A percentile compares a stretch with the other conserved stretches of the same genome.
phyloP scores from a whole-genome alignment of 192 early-diverging fungal genomes.

The Chytriomyces confervae region DNA sequence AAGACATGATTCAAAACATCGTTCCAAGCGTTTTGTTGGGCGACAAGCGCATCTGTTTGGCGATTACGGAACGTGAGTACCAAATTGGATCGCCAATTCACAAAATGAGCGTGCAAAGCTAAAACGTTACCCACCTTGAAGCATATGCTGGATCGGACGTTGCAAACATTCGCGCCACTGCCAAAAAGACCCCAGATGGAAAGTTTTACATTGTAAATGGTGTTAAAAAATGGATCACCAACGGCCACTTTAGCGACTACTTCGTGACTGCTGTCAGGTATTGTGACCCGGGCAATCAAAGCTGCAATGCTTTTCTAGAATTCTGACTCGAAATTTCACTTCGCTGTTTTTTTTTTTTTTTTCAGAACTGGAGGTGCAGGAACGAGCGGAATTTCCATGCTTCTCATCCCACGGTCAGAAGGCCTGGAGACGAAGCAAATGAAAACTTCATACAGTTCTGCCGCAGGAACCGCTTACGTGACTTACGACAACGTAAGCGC shows the following conservation, averaged over 20 bases:
- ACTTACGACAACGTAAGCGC: slow-evolving; percentile 33
- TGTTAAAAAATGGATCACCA: slow-evolving; percentile 61
- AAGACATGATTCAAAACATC: slow-evolving; percentile 48
- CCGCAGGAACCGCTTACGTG: slow-evolving; percentile 69
- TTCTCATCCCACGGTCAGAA: slow-evolving; percentile 62
- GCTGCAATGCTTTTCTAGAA: not conserved
- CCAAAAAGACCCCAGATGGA: slow-evolving; percentile 48
- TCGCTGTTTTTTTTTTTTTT: not conserved
- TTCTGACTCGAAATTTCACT: no score
- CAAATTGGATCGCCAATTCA: no score
- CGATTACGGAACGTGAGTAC: slow-evolving; percentile 53
- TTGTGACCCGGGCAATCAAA: not conserved
- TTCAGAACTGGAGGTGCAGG: slow-evolving; percentile 51
- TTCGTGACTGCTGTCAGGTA: slow-evolving; percentile 50
- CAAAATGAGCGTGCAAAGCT: no score
- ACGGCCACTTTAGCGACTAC: slow-evolving; percentile 51
- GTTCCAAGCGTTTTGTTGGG: slow-evolving; percentile 49
- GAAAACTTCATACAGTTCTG: slow-evolving; percentile 67
- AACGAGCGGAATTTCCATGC: slow-evolving; percentile 67
- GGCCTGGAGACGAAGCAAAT: slow-evolving; percentile 67
- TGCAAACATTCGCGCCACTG: slow-evolving; percentile 50
- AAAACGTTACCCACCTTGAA: not conserved
- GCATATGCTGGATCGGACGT: slow-evolving; percentile 35
- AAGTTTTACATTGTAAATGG: slow-evolving; percentile 65
- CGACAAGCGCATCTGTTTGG: slow-evolving; percentile 59